Evolutionary conservation across 164 flowering plant species (phyloP).

Genomic region (Chimonanthus praecox): DNA sequence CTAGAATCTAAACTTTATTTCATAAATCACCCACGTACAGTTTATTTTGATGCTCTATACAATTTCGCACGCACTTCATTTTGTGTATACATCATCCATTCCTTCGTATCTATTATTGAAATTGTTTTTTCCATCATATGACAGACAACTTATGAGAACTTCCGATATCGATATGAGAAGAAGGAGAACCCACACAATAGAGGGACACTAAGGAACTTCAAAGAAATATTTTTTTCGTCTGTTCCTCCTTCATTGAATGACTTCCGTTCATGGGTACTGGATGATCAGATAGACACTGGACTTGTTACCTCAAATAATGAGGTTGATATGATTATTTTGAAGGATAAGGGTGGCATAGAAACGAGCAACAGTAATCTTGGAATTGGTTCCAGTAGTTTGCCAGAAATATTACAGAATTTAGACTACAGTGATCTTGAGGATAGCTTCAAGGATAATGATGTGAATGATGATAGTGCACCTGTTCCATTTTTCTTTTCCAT

Average conservation of each 20-base stretch:
- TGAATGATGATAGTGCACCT: slow-evolving; percentile 26
- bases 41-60: no score
- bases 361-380: slow-evolving; percentile 45
- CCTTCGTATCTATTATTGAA: not conserved
- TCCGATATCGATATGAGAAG: slow-evolving; percentile 84
- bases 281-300: slow-evolving; percentile 23
- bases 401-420: slow-evolving; percentile 57
- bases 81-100: not conserved
- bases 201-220: slow-evolving; percentile 48
- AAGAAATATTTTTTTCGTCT: slow-evolving; percentile 42
- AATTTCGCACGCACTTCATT: no score
- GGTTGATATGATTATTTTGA: slow-evolving; percentile 27
- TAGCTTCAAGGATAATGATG: slow-evolving; percentile 28
- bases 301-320: slow-evolving; percentile 21
- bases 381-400: slow-evolving; percentile 35
- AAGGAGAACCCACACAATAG: slow-evolving; percentile 72
- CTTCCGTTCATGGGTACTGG: slow-evolving; percentile 48
- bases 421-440: slow-evolving; percentile 54
- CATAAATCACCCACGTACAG: no score
- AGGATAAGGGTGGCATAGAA: slow-evolving; percentile 65
- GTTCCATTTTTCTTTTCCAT: slow-evolving; percentile 28
- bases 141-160: slow-evolving; percentile 96
- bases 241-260: slow-evolving; percentile 63
- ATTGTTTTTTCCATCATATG: not conserved
- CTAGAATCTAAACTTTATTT: no score